Evolutionary conservation across 2,329 filamentous ascomycete genomes (phyloP).

Genomic region (Botryotinia convoluta): DNA sequence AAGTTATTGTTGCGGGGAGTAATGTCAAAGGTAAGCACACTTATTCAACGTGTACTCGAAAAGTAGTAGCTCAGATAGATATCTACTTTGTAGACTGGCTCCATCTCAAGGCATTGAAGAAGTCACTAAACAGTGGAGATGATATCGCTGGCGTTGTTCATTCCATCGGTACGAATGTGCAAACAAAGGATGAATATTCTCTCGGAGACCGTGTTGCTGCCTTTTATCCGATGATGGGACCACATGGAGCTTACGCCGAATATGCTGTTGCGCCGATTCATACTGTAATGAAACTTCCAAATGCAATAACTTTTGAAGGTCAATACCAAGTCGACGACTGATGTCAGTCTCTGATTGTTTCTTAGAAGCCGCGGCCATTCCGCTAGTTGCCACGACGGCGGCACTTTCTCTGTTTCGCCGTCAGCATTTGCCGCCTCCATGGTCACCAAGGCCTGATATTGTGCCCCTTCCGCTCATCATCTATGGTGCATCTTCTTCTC

Average conservation of each 20-base stretch:
- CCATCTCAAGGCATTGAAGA: constrained; percentile 21
- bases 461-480: constrained; percentile 41
- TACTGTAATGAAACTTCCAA: constrained; percentile 47
- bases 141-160: constrained; percentile 43
- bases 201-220: constrained; percentile 47
- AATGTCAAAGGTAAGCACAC: constrained; percentile 23
- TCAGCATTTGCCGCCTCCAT: constrained; percentile 41
- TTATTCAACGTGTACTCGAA: background rate
- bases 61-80: background rate
- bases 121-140: constrained; percentile 31
- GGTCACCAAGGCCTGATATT: constrained; percentile 36
- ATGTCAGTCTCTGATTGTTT: constrained; percentile 41
- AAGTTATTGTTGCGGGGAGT: constrained; percentile 31
- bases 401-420: constrained; percentile 40
- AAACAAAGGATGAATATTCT: constrained; percentile 37
- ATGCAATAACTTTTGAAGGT: constrained; percentile 27
- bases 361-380: constrained; percentile 42
- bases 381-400: constrained; percentile 43
- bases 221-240: constrained; percentile 49
- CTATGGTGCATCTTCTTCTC: constrained; percentile 52
- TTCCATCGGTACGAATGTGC: constrained; percentile 46
- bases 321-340: constrained; percentile 40
- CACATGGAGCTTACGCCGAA: constrained; percentile 56
- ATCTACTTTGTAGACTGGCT: background rate
- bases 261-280: constrained; percentile 54